Evolutionary conservation across 208 protist species (phyloP).

Genomic region (Crithidia fasciculata): DNA sequence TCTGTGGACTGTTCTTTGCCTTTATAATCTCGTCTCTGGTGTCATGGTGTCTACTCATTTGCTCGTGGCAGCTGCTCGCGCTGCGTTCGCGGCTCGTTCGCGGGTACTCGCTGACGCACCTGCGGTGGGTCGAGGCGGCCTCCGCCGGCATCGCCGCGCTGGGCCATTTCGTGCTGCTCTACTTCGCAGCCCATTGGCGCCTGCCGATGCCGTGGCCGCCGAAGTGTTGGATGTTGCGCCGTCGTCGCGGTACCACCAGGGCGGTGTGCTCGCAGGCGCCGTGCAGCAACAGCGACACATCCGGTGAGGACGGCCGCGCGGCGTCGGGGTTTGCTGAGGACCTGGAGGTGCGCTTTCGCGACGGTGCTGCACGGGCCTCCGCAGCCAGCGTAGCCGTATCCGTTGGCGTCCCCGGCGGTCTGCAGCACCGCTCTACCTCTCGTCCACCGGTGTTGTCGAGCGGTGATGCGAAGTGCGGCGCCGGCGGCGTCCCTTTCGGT

Average conservation of each 20-base stretch:
- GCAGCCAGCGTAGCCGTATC: background rate
- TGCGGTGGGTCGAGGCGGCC: background rate
- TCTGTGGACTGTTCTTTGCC: background rate
- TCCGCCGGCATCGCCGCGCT: slow-evolving; percentile 2
- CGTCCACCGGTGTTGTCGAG: background rate
- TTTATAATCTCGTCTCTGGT: background rate
- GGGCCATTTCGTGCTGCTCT: slow-evolving; percentile 4
- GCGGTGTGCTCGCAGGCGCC: background rate
- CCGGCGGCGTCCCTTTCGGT: too few species aligned
- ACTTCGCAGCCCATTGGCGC: slow-evolving; percentile 1
- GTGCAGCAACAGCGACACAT: background rate
- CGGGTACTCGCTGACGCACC: background rate
- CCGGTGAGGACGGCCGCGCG: background rate
- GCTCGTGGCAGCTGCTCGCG: slow-evolving; percentile 6
- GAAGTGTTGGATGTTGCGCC: background rate
- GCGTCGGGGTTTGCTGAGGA: background rate
- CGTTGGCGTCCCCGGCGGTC: background rate
- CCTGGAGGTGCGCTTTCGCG: background rate
- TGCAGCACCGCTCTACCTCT: slow-evolving; percentile 1
- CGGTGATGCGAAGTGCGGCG: background rate
- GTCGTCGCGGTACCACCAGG: background rate
- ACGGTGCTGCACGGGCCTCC: too few species aligned
- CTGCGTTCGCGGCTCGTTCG: slow-evolving; percentile 18
- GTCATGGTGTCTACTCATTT: background rate
- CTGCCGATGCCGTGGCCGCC: background rate